Evolutionary conservation across 345 rosid species (phyloP), one percentile per base, ranked within the genome.

Genomic region (Gossypium turneri): DNA sequence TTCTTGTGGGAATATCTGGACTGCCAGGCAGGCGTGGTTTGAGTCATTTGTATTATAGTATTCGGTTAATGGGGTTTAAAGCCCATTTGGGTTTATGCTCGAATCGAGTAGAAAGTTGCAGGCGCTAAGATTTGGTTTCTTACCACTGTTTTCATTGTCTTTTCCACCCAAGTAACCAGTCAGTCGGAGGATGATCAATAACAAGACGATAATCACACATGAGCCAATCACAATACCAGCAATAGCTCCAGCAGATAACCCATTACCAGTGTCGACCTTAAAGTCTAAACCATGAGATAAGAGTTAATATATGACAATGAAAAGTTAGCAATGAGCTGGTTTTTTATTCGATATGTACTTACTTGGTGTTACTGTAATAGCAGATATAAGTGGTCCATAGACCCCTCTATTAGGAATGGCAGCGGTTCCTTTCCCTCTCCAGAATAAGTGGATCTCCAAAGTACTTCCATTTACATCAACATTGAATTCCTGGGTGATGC

Each of bases 361-460:
- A 92, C 98, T 89, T 9, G 94, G 92, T 58, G 92, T 88, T 58
- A 95, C 81, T 12, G 90, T 76, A 70, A 88, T 89, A 58, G 90
- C 99, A 8, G 94, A 90, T 78, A 95, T 88, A 72, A 95, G 97
- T 76, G 98, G 99, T 41, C 98, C 99, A 73, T 91, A 88, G 64
- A 82, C 87, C 60, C 90, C 92, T 72, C 93, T 73, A 2, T 60
- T 75, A 3, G 99, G 99, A 75, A 95, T 38, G 4, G 87, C 78
- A n/a, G 68, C 83, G 19, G 98, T 91, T 56, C 99, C 98, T 86
- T 87, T 90, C 12, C 98, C 97, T 20, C 80, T 22, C 99, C 99
- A 95, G 50, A 82, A 82, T 60, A 91, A 83, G 79, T 81, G 92
- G 73, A 95, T 85, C 86, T 91, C 94, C 76, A 95, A n/a, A 38